Base-by-base conservation (phyloP, 73 alveolate genomes). In the Paramecium biaurelia region DNA sequence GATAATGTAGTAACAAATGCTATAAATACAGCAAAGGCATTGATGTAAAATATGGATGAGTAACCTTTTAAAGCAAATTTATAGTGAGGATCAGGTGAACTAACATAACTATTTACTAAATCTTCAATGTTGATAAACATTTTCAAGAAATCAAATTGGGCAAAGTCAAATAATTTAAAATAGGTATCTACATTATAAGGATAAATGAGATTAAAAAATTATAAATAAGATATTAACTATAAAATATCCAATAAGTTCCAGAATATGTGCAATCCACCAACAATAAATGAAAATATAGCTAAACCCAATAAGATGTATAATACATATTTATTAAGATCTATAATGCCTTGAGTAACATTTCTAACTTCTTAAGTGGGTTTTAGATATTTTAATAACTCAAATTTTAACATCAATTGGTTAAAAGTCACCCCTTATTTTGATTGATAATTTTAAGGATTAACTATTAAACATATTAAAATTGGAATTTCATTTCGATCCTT, bases 211-310 rank as follows among this genome's bases (percentile, higher is more conserved):
- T 76, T 76, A 42, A 76, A 76, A 20, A 24, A 76, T 76, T 76
- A 37, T 34, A 76, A 18, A 76, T 76, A 76, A 6, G 70, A 38
- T 12, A 76, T 21, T 35, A 76, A 41, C 41, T 76, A 37, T 37
- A 76, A 41, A 15, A 38, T 12, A 76, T 76, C 89, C 70, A 76
- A 76, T 76, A 76, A 21, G 11, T 76, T 76, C 89, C 89, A 76
- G 41, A 76, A 76, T n/a, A 76, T 76, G 41, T 76, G 35, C 10
- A 76, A 76, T 35, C 89, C 89, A 4, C 89, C 89, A 6, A 76
- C 5, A 11, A 76, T 20, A 14, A 76, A 34, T 4, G 89, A 57
- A 12, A 76, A 4, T 32, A 10, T 2, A 24, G 89, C 89, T 20
- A 76, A 76, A 21, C 89, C 89, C 45, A 76, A 76, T 8, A 76